Conservation (phyloP, 441 rosid species). For the Gossypium trilobum region DNA sequence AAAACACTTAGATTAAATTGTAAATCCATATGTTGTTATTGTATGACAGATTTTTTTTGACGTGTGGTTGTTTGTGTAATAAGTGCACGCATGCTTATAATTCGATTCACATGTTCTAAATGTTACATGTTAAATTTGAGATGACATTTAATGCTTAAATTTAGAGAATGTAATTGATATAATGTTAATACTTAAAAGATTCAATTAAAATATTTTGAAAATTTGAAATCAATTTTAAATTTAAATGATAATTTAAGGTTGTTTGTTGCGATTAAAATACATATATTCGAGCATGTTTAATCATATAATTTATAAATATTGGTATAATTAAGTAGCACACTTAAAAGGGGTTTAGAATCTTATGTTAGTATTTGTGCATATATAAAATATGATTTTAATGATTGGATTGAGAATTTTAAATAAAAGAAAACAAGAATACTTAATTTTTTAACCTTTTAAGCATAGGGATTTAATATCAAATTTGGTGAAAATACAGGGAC, state of each 20-base stretch:
- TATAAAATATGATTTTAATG: no score
- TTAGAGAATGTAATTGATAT: not conserved
- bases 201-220: no score
- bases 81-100: not conserved
- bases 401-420: not conserved
- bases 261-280: not conserved
- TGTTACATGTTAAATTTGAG: not conserved
- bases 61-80: not conserved
- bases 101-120: not conserved
- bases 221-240: no score
- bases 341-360: not conserved
- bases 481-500: not conserved
- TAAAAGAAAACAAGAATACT: not conserved
- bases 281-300: not conserved
- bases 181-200: no score
- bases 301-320: no score
- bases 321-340: not conserved
- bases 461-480: no score
- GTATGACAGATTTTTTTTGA: not conserved
- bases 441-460: not conserved
- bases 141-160: not conserved
- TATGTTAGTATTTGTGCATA: not conserved
- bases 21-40: no score
- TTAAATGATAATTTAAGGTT: not conserved
- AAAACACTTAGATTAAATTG: not conserved